Base-by-base conservation (phyloP, 352 stramenopile genomes). In the Peronospora belbahrii region DNA sequence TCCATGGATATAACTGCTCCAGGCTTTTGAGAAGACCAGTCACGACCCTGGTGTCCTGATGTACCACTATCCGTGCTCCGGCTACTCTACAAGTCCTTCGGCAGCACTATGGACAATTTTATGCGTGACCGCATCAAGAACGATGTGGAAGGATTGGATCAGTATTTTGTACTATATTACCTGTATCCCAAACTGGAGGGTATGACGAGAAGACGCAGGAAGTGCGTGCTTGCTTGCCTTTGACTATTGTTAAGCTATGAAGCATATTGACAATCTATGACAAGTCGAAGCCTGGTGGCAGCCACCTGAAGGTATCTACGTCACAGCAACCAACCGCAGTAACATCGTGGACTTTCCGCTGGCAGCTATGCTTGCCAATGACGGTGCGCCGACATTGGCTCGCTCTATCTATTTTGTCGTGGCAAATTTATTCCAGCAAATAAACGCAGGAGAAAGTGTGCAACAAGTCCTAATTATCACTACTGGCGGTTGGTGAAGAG, bases 261-360 rank as follows among this genome's bases (percentile, higher is more conserved):
- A 98, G 56, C 72, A 95, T 66, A 59, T 96, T 42, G 71, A 68
- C 47, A n/a, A 52, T 96, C 13, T 95, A 96, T 69, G 82, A 95
- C 68, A 82, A 72, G 63, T 48, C 48, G 18, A 58, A 82, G 47
- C 59, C 68, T 7, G 19, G 42, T 9, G 80, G 73, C 32, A 59
- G 83, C 53, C 77, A 86, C 55, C 62, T 96, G 54, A 56, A 77
- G 22, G 88, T 22, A 76, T 89, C 35, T 91, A 79, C 47, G 85
- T 97, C 36, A 97, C 94, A 40, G 95, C 98, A 39, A 95, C 98
- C 55, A 98, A 98, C 79, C 85, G 95, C 48, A 98, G 90, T 30
- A 94, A 98, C 64, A 97, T 98, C 54, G 74, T 98, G 10, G 95
- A 94, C 11, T 72, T 94, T 11, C 95, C 95, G 17, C 64, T 98